Evolutionary conservation across 2,329 filamentous ascomycete species (phyloP).

Genomic region (Microdochium paspali): DNA sequence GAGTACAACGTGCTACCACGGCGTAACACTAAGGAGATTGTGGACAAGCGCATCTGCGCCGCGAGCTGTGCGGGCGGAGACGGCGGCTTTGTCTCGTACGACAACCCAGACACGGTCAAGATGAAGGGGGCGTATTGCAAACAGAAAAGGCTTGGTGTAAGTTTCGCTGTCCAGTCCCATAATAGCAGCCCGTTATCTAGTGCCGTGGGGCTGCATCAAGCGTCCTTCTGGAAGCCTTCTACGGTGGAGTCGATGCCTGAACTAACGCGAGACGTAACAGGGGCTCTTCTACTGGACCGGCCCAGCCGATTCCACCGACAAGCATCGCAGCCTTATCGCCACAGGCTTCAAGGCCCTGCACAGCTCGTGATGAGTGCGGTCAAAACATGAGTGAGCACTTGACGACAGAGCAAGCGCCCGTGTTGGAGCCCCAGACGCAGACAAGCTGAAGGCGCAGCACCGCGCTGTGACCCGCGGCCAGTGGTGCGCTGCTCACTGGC

Average conservation of each 20-base stretch:
- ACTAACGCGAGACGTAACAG: conserved; percentile 20
- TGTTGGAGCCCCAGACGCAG: too few relatives aligned
- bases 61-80: conserved; percentile 66
- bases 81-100: conserved; percentile 71
- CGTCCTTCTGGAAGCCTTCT: background rate
- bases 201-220: background rate
- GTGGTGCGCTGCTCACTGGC: conserved; percentile 1
- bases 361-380: conserved; percentile 26
- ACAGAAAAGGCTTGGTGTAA: conserved; percentile 57
- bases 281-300: conserved; percentile 78
- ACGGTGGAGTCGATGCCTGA: background rate
- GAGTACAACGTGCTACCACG: conserved; percentile 64
- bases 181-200: too few relatives aligned
- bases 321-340: conserved; percentile 46
- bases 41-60: conserved; percentile 59
- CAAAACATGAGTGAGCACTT: background rate
- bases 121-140: conserved; percentile 68
- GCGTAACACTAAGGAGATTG: conserved; percentile 50
- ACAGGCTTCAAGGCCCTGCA: conserved; percentile 51
- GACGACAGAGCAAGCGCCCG: too few relatives aligned
- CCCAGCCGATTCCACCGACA: conserved; percentile 56
- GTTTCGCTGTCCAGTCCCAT: conserved; percentile 14
- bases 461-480: conserved; percentile 4
- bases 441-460: background rate
- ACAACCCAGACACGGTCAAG: conserved; percentile 66